Evolutionary conservation across 140 eudicot species (phyloP).

Genomic region (Stevia rebaudiana): DNA sequence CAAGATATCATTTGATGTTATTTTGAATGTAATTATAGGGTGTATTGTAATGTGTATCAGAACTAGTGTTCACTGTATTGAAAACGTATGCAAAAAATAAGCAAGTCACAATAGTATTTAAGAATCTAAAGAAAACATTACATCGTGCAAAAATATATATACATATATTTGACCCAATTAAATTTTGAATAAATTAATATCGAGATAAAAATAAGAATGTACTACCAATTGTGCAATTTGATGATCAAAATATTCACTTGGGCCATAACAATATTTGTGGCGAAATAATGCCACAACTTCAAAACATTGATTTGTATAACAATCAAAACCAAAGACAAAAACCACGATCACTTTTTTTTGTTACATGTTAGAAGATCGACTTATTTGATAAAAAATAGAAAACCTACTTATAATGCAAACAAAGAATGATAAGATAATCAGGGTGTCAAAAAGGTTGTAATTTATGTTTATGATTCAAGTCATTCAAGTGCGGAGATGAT

Average conservation of each 20-base stretch:
- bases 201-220: too few relatives aligned
- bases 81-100: too few relatives aligned
- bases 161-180: too few relatives aligned
- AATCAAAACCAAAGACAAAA: slow-evolving; percentile 16
- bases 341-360: slow-evolving; percentile 25
- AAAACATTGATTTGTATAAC: slow-evolving; percentile 12
- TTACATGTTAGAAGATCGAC: slow-evolving; percentile 23
- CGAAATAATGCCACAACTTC: neutral
- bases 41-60: neutral
- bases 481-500: slow-evolving; percentile 49
- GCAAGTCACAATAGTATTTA: too few relatives aligned
- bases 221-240: too few relatives aligned
- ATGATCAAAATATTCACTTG: too few relatives aligned
- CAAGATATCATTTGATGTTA: neutral
- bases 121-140: too few relatives aligned
- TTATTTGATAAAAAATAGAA: slow-evolving; percentile 30
- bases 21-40: neutral
- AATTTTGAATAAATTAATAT: too few relatives aligned
- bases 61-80: too few relatives aligned
- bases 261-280: neutral
- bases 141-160: too few relatives aligned
- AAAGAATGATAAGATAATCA: neutral
- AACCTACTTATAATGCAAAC: slow-evolving; percentile 8
- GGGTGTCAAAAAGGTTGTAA: slow-evolving; percentile 8
- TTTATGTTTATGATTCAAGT: slow-evolving; percentile 21